Evolutionary conservation across 2,329 filamentous ascomycete genomes (phyloP).

Genomic region (Pseudogymnoascus sp.): DNA sequence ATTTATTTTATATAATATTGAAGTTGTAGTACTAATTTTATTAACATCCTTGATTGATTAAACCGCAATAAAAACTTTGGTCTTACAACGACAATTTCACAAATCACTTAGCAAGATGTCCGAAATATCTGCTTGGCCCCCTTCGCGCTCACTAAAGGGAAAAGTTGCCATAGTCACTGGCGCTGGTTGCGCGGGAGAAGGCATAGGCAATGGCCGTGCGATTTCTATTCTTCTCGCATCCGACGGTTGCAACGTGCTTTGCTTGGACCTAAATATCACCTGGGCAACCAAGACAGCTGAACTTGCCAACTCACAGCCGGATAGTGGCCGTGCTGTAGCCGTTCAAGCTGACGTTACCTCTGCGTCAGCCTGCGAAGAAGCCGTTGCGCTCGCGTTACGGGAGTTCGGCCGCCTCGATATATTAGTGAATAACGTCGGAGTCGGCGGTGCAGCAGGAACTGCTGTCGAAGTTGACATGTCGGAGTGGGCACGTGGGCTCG

Average conservation of each 20-base stretch:
- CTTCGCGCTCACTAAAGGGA: constrained; percentile 33
- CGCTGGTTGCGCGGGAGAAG: constrained; percentile 47
- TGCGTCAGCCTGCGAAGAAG: constrained; percentile 40
- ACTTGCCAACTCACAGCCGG: background rate
- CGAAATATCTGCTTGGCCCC: constrained; percentile 15
- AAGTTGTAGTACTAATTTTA: background rate
- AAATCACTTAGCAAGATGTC: constrained; percentile 14
- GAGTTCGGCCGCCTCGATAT: constrained; percentile 52
- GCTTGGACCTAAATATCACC: constrained; percentile 43
- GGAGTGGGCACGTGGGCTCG: constrained; percentile 46
- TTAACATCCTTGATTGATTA: background rate
- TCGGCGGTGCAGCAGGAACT: constrained; percentile 49
- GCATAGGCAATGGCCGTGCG: constrained; percentile 52
- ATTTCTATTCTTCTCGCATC: constrained; percentile 51
- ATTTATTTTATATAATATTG: background rate
- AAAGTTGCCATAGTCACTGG: constrained; percentile 50
- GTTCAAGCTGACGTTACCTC: constrained; percentile 47
- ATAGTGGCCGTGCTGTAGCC: constrained; percentile 35
- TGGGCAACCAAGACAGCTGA: constrained; percentile 44
- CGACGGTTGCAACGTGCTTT: constrained; percentile 51
- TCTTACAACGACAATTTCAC: background rate
- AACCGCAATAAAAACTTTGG: background rate
- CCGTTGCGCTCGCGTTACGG: constrained; percentile 34
- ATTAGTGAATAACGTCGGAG: constrained; percentile 56
- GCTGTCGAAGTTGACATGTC: constrained; percentile 52